phyloP scores from a whole-genome alignment of 768 basidiomycete genomes.

The Dioszegia hungarica region DNA sequence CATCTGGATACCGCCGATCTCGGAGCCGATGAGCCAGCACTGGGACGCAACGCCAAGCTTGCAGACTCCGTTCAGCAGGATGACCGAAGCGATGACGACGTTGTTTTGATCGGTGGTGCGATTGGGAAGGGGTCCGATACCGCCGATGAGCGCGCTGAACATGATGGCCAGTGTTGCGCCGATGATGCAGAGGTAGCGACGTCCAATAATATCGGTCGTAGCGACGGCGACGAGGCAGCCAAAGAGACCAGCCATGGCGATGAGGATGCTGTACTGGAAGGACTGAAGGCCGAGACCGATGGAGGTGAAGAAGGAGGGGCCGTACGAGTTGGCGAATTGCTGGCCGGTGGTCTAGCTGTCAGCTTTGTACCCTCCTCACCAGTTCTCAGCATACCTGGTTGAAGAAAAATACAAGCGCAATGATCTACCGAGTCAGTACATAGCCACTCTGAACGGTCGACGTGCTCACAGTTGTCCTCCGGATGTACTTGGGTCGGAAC shows the following conservation, averaged over 20 bases:
- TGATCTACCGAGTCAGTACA: not conserved
- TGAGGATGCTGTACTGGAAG: constrained; percentile 12
- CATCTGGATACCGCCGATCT: constrained; percentile 22
- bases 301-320: constrained; percentile 12
- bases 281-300: constrained; percentile 10
- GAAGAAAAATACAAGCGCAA: constrained; percentile 7
- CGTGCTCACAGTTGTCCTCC: constrained; percentile 11
- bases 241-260: not conserved
- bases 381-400: not conserved
- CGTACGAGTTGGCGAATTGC: constrained; percentile 16
- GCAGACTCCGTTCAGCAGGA: constrained; percentile 8
- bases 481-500: not conserved
- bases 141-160: constrained; percentile 4
- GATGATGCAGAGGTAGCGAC: constrained; percentile 10
- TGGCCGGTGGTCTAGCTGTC: constrained; percentile 4
- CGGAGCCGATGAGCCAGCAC: constrained; percentile 13
- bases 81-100: constrained; percentile 10
- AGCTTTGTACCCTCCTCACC: not conserved
- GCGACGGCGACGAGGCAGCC: constrained; percentile 1
- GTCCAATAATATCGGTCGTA: constrained; percentile 7
- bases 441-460: not conserved
- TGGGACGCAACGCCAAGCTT: constrained; percentile 1
- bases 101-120: constrained; percentile 3
- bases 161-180: not conserved
- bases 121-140: not conserved